Conservation (phyloP, 805 yeast species). For the Wickerhamomyces ciferrii region DNA sequence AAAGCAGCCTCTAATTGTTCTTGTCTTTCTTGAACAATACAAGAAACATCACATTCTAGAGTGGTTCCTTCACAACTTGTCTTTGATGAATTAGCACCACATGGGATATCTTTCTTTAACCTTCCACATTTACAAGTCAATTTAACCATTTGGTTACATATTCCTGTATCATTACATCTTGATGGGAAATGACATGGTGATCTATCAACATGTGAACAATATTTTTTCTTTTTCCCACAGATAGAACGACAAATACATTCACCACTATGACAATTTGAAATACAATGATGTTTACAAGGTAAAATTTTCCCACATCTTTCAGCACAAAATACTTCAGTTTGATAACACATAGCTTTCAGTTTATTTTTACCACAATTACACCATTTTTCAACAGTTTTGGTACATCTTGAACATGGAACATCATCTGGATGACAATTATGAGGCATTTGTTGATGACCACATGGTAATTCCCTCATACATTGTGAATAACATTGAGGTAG, state of each 20-base stretch:
- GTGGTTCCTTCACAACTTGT: conserved; percentile 28
- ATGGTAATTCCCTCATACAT: conserved; percentile 48
- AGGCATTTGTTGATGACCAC: conserved; percentile 69
- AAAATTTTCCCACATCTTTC: conserved; percentile 49
- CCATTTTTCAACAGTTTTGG: conserved; percentile 45
- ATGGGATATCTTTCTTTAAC: conserved; percentile 37
- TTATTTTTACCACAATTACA: conserved; percentile 59
- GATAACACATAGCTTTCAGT: conserved; percentile 66
- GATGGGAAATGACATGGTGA: conserved; percentile 58
- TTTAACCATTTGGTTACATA: conserved; percentile 46
- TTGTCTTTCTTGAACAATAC: conserved; percentile 58
- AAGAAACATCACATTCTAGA: conserved; percentile 65
- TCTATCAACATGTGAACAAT: conserved; percentile 68
- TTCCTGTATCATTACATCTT: conserved; percentile 44
- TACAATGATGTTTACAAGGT: conserved; percentile 46
- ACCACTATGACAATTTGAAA: conserved; percentile 52
- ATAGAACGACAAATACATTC: conserved; percentile 60
- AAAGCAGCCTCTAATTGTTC: conserved; percentile 61
- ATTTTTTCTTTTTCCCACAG: conserved; percentile 47
- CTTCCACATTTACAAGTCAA: conserved; percentile 66
- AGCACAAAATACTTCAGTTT: conserved; percentile 64
- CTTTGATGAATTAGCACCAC: conserved; percentile 45
- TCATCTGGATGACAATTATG: conserved; percentile 75
- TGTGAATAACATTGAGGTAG: conserved; percentile 61
- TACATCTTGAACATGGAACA: conserved; percentile 71